These are phyloP conservation scores for Potentilla sterilis DNA, from an alignment of 306 rosid genomes.

Conservation along the genomic window DNA sequence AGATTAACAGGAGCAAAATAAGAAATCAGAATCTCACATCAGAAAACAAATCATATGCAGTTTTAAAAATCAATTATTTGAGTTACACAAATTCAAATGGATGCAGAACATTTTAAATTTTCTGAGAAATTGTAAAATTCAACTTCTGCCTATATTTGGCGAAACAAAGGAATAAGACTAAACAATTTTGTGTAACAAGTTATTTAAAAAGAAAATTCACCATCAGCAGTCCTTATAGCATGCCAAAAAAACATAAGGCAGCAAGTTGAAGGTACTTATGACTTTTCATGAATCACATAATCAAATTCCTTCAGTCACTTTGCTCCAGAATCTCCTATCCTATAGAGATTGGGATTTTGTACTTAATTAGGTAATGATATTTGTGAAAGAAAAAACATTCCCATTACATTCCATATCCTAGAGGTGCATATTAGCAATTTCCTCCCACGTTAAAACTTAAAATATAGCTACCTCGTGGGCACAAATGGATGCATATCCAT, in stretches of 20 bases:
- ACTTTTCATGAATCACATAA: not conserved
- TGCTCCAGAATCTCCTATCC: not conserved
- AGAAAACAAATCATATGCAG: not conserved
- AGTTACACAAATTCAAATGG: not conserved
- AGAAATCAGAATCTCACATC: not conserved
- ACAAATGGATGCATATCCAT: conserved; percentile 8
- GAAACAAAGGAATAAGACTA: not conserved
- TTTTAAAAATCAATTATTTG: not conserved
- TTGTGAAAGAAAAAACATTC: not conserved
- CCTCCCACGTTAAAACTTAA: not conserved
- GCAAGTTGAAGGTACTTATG: not conserved
- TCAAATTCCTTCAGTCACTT: not conserved
- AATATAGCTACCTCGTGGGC: not conserved
- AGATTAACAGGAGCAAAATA: not conserved
- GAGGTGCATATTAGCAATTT: conserved; percentile 5
- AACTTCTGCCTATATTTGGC: not conserved
- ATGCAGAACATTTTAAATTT: not conserved
- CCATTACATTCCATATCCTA: not conserved
- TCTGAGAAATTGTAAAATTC: not conserved
- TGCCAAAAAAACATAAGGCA: not conserved
- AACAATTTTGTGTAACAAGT: too few relatives aligned
- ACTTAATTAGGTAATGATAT: not conserved
- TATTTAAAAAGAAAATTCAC: not conserved
- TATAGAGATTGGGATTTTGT: not conserved
- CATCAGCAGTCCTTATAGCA: not conserved